phyloP scores from a whole-genome alignment of 139 green algal species.

The Chlorella sp. region DNA sequence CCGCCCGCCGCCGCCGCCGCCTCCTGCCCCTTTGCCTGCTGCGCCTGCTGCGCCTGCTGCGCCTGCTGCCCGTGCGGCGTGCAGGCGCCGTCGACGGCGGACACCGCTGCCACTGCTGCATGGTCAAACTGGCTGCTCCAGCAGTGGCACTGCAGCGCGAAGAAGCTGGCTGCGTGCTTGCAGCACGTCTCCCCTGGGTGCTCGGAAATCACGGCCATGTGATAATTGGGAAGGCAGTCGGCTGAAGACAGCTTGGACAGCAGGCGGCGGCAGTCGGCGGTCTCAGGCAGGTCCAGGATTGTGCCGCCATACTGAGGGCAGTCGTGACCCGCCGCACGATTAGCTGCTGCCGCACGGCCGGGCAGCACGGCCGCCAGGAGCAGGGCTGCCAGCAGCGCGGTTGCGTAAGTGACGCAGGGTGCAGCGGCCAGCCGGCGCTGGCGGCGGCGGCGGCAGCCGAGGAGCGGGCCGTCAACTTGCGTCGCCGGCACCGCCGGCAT shows the following conservation, averaged over 20 bases:
- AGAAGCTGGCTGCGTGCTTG: slow-evolving; percentile 16
- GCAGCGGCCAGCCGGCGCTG: background rate
- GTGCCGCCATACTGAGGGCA: slow-evolving; percentile 19
- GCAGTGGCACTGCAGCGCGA: slow-evolving; percentile 22
- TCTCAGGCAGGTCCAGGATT: slow-evolving; percentile 32
- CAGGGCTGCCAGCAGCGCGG: background rate
- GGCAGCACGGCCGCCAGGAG: background rate
- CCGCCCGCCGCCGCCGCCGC: background rate
- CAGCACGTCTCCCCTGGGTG: background rate
- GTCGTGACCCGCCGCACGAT: background rate
- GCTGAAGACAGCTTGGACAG: background rate
- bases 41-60: background rate
- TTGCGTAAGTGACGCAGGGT: background rate
- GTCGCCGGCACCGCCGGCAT: no score
- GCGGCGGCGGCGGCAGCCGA: background rate
- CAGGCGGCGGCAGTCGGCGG: slow-evolving; percentile 18
- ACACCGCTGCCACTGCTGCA: background rate
- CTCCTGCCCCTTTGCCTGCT: background rate
- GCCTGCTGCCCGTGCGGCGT: background rate
- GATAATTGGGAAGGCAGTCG: background rate
- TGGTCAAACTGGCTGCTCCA: slow-evolving; percentile 32
- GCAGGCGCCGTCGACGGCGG: background rate
- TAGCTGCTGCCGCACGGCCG: background rate
- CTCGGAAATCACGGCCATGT: background rate
- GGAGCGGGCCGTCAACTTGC: no score